Evolutionary conservation across 495 filamentous ascomycete genomes (phyloP), one percentile per base, ranked within the genome.

Genomic region (Pseudoneurospora amorphoporcata): DNA sequence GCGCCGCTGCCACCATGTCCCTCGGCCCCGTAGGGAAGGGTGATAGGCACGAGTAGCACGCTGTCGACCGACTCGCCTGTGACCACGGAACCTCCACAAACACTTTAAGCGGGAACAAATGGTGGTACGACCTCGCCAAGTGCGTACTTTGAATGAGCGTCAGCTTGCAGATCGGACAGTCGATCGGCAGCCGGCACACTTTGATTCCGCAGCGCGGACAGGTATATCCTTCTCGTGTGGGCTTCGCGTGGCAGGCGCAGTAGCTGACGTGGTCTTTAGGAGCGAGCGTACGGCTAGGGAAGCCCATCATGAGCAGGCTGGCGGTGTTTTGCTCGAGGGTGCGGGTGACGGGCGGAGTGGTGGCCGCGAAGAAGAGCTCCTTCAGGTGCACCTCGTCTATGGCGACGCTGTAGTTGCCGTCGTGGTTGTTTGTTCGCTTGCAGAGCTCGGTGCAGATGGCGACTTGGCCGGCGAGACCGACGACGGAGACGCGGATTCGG

Each of bases 81-180:
- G 87, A 77, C 96, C 95, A 99, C 10, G 90, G 85, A 4, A 99
- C 94, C 79, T 94, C 94, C 17, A 88, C 86, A 94, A 94, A 99
- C 77, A 95, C 96, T 8, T 88, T 86, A 23, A 99, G 84, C 1
- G 96, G 95, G 78, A 98, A 98, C 3, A 99, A 85, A 80, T 99
- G 95, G 80, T 98, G 95, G 80, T 98, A 99, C 10, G 92, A 95
- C 8, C 95, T 86, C 19, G 95, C 95, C 41, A 99, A 84, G 83
- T 99, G 95, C 1, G 96, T 99, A n/a, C 92, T 95, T 2, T 97
- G 86, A 70, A 98, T 95, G 37, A 98, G 86, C n/a, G 94, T 98
- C 29, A 99, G 88, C 8, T 92, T 90, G 80, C 95, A 99, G 8
- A 90, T 89, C 16, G 95, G 94, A 77, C 95, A 99, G 78, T 95